Conservation (phyloP, 768 basidiomycete species). For the Termitomyces sp. region DNA sequence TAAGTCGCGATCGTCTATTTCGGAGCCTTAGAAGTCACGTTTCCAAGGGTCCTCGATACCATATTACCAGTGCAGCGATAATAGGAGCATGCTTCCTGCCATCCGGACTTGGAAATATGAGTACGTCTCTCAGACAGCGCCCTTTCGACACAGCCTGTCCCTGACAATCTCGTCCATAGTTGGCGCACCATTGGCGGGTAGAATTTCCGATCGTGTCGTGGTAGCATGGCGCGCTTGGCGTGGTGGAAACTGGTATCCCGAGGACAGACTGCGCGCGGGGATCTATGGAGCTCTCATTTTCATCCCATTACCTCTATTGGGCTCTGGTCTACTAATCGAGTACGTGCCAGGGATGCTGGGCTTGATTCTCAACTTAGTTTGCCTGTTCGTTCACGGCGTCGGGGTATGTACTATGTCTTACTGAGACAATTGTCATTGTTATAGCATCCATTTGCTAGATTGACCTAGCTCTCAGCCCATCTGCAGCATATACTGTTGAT, state of each 20-base stretch:
- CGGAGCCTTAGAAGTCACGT: background rate
- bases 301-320: conserved; percentile 50
- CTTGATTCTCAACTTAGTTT: conserved; percentile 48
- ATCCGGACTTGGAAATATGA: conserved; percentile 55
- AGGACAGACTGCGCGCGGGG: conserved; percentile 62
- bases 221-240: conserved; percentile 46
- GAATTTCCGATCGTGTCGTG: conserved; percentile 55
- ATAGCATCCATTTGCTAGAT: conserved; percentile 34
- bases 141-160: background rate
- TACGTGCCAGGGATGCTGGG: conserved; percentile 52
- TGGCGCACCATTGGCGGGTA: conserved; percentile 59
- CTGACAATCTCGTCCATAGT: conserved; percentile 31
- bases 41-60: conserved; percentile 53
- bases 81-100: conserved; percentile 64
- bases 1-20: conserved; percentile 28
- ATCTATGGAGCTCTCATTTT: conserved; percentile 45
- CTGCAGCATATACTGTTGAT: conserved; percentile 58
- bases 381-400: conserved; percentile 61
- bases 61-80: conserved; percentile 53
- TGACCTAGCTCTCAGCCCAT: conserved; percentile 54
- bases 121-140: conserved; percentile 33
- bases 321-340: conserved; percentile 48
- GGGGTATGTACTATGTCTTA: conserved; percentile 43
- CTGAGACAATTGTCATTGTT: background rate
- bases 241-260: conserved; percentile 61